Evolutionary conservation across 306 rosid genomes (phyloP).

Genomic region (Glycine soja): DNA sequence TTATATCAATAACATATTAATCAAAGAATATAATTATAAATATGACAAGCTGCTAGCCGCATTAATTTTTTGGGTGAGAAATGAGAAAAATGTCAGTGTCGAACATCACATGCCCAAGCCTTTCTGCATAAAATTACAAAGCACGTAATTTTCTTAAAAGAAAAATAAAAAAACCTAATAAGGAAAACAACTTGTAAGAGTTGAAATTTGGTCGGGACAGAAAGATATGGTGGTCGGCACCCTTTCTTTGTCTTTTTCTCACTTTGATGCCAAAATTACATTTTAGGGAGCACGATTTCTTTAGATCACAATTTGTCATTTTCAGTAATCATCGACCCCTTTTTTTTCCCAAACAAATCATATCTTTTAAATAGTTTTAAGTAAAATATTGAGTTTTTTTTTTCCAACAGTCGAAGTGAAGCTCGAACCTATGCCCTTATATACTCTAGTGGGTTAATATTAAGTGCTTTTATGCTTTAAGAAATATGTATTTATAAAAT

Average conservation of each 20-base stretch:
- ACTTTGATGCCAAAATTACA: slow-evolving; percentile 12
- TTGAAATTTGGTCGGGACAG: slow-evolving; percentile 35
- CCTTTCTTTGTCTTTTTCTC: slow-evolving; percentile 31
- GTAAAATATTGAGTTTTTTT: not conserved
- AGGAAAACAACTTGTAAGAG: slow-evolving; percentile 25
- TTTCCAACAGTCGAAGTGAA: too few species aligned
- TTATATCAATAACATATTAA: too few species aligned
- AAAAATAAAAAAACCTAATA: not conserved
- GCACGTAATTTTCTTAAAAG: not conserved
- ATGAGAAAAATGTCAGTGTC: slow-evolving; percentile 37
- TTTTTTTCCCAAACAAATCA: not conserved
- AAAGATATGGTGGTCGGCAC: slow-evolving; percentile 40
- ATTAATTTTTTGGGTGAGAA: slow-evolving; percentile 18
- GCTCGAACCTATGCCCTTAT: too few species aligned
- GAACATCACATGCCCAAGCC: slow-evolving; percentile 41
- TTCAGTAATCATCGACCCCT: not conserved
- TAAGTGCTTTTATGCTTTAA: too few species aligned
- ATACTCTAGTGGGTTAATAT: too few species aligned
- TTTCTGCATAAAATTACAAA: slow-evolving; percentile 42
- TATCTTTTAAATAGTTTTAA: not conserved
- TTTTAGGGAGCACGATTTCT: slow-evolving; percentile 31
- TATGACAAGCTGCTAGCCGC: slow-evolving; percentile 28
- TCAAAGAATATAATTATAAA: not conserved
- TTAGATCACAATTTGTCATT: slow-evolving; percentile 37
- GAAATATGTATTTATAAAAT: too few species aligned